Base-by-base conservation (phyloP, 139 green algal genomes). In the Klebsormidium nitens region DNA sequence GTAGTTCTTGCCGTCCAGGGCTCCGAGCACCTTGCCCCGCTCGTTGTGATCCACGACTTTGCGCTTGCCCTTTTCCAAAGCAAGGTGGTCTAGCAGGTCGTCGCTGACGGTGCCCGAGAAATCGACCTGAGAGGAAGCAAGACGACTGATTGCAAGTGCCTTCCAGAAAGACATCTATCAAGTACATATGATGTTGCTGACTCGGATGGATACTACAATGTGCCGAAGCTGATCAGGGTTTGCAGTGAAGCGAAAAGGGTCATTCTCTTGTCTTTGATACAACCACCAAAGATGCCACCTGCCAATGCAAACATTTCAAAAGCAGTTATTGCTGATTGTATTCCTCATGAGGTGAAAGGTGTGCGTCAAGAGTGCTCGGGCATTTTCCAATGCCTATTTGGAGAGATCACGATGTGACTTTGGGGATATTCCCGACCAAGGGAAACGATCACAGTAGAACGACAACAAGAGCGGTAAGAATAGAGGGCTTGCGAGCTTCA, bases 31-130 rank as follows among this genome's bases (percentile, higher is more conserved):
- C n/a, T 34, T 31, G 50, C 70, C 70, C 23, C 70, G 59, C 47
- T 70, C 70, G 32, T 77, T 60, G 52, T 77, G 70, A 34, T 77
- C 50, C 19, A 77, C 70, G 40, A 77, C 42, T 34, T 64, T 63
- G 29, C 59, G 48, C 2, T 3, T 6, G 14, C 70, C 70, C 40
- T 72, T 77, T 5, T 49, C 60, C 35, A 77, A 32, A 5, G 11
- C 39, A 42, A 77, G 36, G n/a, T 29, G 5, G 1, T 47, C 39
- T n/a, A 77, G 52, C 8, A 77, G 64, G 17, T 64, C 70, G 47
- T 77, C 70, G n/a, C 17, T 28, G 17, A 77, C 70, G 40, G 66
- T 56, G 23, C 58, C 70, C 38, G 59, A 63, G 52, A 77, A 77
- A 64, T 77, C 70, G 11, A 77, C 70, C 70, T 77, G 70, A n/a